These are phyloP conservation scores for Pichia manshurica DNA, from an alignment of 805 yeast species.

Conservation along the genomic window DNA sequence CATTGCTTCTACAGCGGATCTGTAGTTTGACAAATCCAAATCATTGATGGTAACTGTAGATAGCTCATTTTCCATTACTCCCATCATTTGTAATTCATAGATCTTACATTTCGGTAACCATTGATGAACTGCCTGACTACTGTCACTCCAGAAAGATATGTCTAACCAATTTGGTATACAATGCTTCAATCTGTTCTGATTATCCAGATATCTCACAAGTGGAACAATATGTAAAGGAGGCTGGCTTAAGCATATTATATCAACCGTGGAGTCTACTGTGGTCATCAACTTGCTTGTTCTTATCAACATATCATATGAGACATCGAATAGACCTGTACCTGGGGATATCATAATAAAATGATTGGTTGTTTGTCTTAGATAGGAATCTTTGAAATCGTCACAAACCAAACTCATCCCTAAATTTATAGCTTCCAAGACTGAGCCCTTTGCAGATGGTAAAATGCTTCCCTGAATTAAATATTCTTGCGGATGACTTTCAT, in stretches of 20 bases:
- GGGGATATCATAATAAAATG: slow-evolving; percentile 86
- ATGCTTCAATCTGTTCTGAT: slow-evolving; percentile 47
- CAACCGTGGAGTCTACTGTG: slow-evolving; percentile 79
- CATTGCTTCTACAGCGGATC: slow-evolving; percentile 55
- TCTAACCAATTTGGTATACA: slow-evolving; percentile 96
- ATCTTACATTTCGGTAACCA: slow-evolving; percentile 96
- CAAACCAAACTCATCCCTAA: slow-evolving; percentile 72
- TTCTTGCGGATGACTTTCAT: slow-evolving; percentile 29
- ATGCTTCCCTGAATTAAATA: slow-evolving; percentile 54
- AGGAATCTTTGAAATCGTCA: slow-evolving; percentile 77
- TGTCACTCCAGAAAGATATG: slow-evolving; percentile 80
- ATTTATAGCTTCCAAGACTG: slow-evolving; percentile 79
- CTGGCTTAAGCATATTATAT: slow-evolving; percentile 79
- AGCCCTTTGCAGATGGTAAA: slow-evolving; percentile 85
- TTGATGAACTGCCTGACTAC: slow-evolving; percentile 40
- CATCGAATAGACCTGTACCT: slow-evolving; percentile 91
- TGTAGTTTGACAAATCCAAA: slow-evolving; percentile 33
- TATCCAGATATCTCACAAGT: slow-evolving; percentile 63
- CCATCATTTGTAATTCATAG: slow-evolving; percentile 97
- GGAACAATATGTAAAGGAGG: slow-evolving; percentile 94
- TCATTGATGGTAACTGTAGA: slow-evolving; percentile 62
- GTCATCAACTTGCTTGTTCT: slow-evolving; percentile 71
- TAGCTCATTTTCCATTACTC: slow-evolving; percentile 86
- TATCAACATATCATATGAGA: slow-evolving; percentile 69
- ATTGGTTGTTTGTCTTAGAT: slow-evolving; percentile 83